Base-by-base conservation (phyloP, 257 asterid genomes). In the Mitragyna speciosa region DNA sequence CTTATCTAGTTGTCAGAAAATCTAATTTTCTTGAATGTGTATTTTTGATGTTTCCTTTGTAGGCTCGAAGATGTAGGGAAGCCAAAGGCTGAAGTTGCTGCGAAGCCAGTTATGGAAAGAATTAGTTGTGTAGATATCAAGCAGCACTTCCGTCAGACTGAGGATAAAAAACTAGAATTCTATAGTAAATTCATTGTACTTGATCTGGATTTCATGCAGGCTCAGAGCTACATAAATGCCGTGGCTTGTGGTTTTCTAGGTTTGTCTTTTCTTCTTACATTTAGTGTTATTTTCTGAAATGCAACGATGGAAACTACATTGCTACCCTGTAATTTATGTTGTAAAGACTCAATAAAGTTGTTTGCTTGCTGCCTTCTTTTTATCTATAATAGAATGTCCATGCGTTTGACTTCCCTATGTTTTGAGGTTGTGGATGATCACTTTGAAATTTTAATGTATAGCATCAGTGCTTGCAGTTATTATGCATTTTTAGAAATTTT, bases 51-150 rank as follows among this genome's bases (percentile, higher is more conserved):
- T 76, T 69, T 77, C 79, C 73, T 69, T 56, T 89, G 87, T 79
- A 95, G 99, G 89, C 91, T 91, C 84, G 94, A 91, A 84, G 99
- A 95, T 90, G 99, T 95, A 39, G 99, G 98, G 87, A 92, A 91
- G 87, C 99, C 99, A 76, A 95, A 95, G 89, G 99, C 99, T 65
- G 99, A 95, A 88, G 96, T 95, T 82, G 99, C 99, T 83, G 98
- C 99, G 7, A 88, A 89, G 82, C 87, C 95, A 85, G 99, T 96
- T 67, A 94, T 92, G 97, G 98, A 96, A 87, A 94, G 99, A 86
- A 91, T 96, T 80, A 86, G 88, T 76, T 97, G 91, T 70, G 97
- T 94, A 75, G 78, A 91, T 77, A 94, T 96, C 89, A 92, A 85
- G 51, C 96, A 97, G 49, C 99, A 96, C 87, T 94, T 96, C 82